Evolutionary conservation across 345 rosid species (phyloP), one percentile per base, ranked within the genome.

Genomic region (Melaleuca quinquenervia): DNA sequence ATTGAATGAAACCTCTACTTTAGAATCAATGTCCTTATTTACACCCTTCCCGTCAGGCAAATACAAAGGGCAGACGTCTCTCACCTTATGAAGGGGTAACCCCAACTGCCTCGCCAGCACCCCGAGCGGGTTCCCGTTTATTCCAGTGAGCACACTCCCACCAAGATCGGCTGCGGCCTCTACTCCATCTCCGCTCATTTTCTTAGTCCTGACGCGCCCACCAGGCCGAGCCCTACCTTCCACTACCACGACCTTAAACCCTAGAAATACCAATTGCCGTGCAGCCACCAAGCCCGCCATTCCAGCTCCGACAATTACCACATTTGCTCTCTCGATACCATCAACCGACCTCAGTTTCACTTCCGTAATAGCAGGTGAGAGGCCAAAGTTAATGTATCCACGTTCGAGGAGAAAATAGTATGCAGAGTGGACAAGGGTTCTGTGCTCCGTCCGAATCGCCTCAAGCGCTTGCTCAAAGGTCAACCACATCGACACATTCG

Each of bases 111-210:
- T 89, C 20, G 98, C 99, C 64, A 97, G 92, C 87, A 97, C 99
- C 7, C 99, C 99, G 1, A 95, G 94, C 1, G 98, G 98, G 32
- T 96, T 97, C 54, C 99, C 99, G 88, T 97, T 96, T 26, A 97
- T 95, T 82, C 99, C 99, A 0, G 99, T 97, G 83, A 96, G 91
- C n/a, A 97, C 99, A 52, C 99, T 95, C 52, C 99, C 99, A 24
- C 99, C 98, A 29, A 95, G 89, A 91, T 96, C 99, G 20, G 94
- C 98, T 64, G 94, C 96, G 15, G 99, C 98, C 82, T 90, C 91
- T 56, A 94, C 92, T 64, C 97, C 95, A 64, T 92, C 96, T 16
- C 98, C 98, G 56, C 89, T 91, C 98, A 96, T 93, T 62, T 89
- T 93, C 89, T 90, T 92, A 2, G 98, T 96, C 90, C 95, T 95